Evolutionary conservation across 1,139 yeast genomes (phyloP), one percentile per base, ranked within the genome.

Genomic region (Saccharomyces pastorianus): DNA sequence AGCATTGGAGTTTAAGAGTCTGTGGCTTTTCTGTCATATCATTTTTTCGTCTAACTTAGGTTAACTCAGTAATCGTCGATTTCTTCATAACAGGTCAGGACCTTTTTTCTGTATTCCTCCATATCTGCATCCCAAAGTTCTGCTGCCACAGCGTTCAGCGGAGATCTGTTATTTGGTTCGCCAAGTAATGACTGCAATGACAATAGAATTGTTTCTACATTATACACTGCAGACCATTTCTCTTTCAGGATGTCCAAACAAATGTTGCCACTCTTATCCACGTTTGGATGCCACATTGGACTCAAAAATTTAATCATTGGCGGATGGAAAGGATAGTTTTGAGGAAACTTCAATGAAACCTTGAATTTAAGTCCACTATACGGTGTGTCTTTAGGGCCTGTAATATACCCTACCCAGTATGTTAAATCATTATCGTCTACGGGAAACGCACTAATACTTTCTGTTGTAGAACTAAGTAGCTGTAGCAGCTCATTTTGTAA

Each of bases 231-330:
- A 17, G 85, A 80, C 88, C 88, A 83, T 63, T 81, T 80, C 55
- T 82, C 85, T 61, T 76, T 69, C 52, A 72, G 58, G 42, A 71
- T 69, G 59, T 71, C 74, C 48, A 71, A 55, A 56, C 72, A 69
- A 50, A 71, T 71, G 66, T 82, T 80, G 48, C 89, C 89, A 57
- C 79, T 73, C 72, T 80, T 76, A 64, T 83, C 85, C 59, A 84
- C 83, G 66, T 84, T 84, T 55, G 90, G 90, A 63, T 84, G 90
- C 76, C 83, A 83, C 75, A 84, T 83, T 55, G 85, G 85, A 50
- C 85, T 77, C 46, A 76, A 75, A 70, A 84, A 84, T 60, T 76
- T 77, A 63, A 84, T 77, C 57, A 73, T 75, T 41, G 88, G 88
- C 23, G 88, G 83, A 46, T 74, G 71, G 65, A 78, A 83, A 6